A percentile compares a stretch with the other conserved stretches of the same genome.
phyloP scores from a whole-genome alignment of 1,284 basidiomycete species.

The Rhodotorula sp. region DNA sequence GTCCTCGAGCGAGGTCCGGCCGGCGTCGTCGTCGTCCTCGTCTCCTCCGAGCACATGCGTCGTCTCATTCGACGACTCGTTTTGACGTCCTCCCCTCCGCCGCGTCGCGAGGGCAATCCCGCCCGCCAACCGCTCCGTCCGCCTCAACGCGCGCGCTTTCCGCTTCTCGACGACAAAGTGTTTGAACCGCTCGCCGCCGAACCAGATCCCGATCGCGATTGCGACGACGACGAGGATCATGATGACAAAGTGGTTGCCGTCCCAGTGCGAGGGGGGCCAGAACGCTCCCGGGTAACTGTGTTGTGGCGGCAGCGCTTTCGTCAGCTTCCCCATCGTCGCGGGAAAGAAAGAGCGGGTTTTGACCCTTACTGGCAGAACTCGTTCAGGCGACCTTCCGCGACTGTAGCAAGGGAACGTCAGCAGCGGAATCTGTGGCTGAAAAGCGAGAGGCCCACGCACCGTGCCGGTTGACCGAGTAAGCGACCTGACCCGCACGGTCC shows the following conservation, averaged over 20 bases:
- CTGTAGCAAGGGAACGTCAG: neutral
- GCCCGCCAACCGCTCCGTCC: neutral
- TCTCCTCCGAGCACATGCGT: constrained; percentile 17
- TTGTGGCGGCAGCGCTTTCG: neutral
- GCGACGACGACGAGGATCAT: constrained; percentile 18
- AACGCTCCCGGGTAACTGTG: constrained; percentile 20
- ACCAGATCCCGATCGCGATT: constrained; percentile 14
- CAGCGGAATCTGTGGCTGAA: neutral
- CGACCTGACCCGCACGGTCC: constrained; percentile 11
- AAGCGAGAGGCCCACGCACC: neutral
- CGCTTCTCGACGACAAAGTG: neutral
- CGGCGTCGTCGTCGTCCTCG: constrained; percentile 12
- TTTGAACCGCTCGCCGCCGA: constrained; percentile 3
- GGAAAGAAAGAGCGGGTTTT: neutral
- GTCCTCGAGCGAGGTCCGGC: constrained; percentile 24
- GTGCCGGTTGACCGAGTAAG: constrained; percentile 12
- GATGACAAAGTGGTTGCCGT: constrained; percentile 20
- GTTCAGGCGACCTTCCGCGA: constrained; percentile 17
- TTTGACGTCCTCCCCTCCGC: neutral
- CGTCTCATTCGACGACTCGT: constrained; percentile 1
- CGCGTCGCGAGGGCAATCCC: neutral
- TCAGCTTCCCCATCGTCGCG: neutral
- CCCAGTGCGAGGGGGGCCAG: constrained; percentile 26
- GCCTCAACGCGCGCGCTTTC: neutral
- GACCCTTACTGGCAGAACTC: constrained; percentile 32